phyloP scores from a whole-genome alignment of 768 basidiomycete genomes.

The Coprinopsis cinerea region DNA sequence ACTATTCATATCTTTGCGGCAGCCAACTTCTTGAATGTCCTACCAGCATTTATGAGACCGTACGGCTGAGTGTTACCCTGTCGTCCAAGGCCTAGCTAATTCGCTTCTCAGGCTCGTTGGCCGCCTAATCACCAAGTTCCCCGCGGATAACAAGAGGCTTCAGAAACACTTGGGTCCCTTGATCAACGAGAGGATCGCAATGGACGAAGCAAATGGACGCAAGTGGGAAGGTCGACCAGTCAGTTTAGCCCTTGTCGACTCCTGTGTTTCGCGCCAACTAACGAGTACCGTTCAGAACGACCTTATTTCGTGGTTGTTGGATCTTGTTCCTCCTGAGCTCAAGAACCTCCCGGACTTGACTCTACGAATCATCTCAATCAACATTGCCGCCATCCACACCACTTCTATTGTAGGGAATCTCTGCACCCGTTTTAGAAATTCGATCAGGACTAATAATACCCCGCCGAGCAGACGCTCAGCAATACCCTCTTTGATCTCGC shows the following conservation, averaged over 20 bases:
- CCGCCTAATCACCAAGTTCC: background rate
- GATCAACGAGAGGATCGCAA: background rate
- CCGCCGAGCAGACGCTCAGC: slow-evolving; percentile 26
- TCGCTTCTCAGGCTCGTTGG: background rate
- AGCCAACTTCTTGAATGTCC: slow-evolving; percentile 17
- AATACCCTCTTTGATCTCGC: slow-evolving; percentile 33
- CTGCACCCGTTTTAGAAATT: background rate
- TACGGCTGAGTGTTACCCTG: slow-evolving; percentile 14
- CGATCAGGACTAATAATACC: background rate
- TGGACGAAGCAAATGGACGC: background rate
- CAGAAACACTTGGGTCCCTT: background rate
- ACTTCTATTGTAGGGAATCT: slow-evolving; percentile 30
- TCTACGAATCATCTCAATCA: slow-evolving; percentile 30
- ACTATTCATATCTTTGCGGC: slow-evolving; percentile 16
- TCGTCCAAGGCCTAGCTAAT: background rate
- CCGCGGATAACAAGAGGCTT: background rate
- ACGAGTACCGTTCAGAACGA: background rate
- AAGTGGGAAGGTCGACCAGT: background rate
- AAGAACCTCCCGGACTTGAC: slow-evolving; percentile 24
- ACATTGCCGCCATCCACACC: slow-evolving; percentile 40
- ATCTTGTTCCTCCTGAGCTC: slow-evolving; percentile 27
- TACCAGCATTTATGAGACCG: slow-evolving; percentile 17
- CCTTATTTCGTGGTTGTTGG: slow-evolving; percentile 43
- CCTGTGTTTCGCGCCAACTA: background rate
- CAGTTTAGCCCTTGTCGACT: background rate